These are phyloP conservation scores for Lachnellula willkommii DNA, from an alignment of 2,329 filamentous ascomycete genomes.

Conservation along the genomic window DNA sequence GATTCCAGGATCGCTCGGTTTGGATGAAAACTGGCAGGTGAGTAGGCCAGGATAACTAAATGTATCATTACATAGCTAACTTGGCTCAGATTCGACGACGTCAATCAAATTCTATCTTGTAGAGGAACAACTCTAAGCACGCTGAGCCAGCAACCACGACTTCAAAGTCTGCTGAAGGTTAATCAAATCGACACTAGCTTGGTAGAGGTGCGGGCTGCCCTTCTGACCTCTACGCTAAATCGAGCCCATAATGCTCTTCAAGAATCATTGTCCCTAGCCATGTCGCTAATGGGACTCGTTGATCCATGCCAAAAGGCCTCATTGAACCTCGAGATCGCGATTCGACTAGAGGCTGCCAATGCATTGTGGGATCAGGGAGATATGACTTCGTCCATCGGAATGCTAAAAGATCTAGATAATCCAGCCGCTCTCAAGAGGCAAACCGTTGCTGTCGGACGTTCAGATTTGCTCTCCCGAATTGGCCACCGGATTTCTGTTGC, in stretches of 20 bases:
- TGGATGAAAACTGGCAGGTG: slow-evolving; percentile 85
- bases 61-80: slow-evolving; percentile 12
- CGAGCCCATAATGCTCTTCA: slow-evolving; percentile 77
- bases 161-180: slow-evolving; percentile 57
- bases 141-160: slow-evolving; percentile 62
- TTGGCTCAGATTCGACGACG: slow-evolving; percentile 61
- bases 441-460: slow-evolving; percentile 63
- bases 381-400: slow-evolving; percentile 78
- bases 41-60: slow-evolving; percentile 29
- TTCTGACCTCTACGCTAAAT: slow-evolving; percentile 69
- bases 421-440: slow-evolving; percentile 60
- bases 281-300: slow-evolving; percentile 75
- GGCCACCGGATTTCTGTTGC: slow-evolving; percentile 87
- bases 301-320: slow-evolving; percentile 62
- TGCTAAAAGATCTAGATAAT: slow-evolving; percentile 70
- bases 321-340: slow-evolving; percentile 68
- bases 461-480: slow-evolving; percentile 79
- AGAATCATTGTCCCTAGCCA: slow-evolving; percentile 80
- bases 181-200: slow-evolving; percentile 59
- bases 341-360: slow-evolving; percentile 77
- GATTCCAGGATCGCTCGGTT: slow-evolving; percentile 58
- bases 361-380: slow-evolving; percentile 94
- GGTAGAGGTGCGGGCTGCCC: slow-evolving; percentile 70
- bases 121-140: slow-evolving; percentile 78
- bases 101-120: slow-evolving; percentile 74